Evolutionary conservation across 108 stramenopile species (phyloP).

Genomic region (Ochromonas danica): DNA sequence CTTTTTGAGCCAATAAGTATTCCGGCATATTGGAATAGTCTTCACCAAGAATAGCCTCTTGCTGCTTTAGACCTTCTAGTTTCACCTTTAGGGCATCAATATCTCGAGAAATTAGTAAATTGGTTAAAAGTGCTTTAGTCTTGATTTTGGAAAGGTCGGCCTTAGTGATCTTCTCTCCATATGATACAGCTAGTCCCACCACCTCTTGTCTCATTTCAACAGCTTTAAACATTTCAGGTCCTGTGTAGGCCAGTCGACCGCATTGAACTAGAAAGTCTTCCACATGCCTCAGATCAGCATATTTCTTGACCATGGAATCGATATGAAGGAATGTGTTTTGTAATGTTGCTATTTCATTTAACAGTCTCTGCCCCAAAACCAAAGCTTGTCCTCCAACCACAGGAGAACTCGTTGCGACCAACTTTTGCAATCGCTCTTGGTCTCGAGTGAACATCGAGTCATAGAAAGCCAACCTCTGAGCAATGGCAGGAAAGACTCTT

Average conservation of each 20-base stretch:
- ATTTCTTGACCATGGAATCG: too few relatives aligned
- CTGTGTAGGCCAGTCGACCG: neutral
- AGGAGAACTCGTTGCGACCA: neutral
- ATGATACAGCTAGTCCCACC: too few relatives aligned
- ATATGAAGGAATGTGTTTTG: neutral
- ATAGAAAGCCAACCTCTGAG: neutral
- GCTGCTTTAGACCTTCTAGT: neutral
- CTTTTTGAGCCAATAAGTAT: too few relatives aligned
- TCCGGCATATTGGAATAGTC: too few relatives aligned
- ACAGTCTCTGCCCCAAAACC: neutral
- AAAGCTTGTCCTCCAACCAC: neutral
- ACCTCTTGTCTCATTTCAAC: too few relatives aligned
- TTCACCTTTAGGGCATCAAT: neutral
- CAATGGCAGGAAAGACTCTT: neutral
- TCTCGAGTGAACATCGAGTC: neutral
- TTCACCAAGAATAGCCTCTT: neutral
- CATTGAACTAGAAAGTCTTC: neutral
- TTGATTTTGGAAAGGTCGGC: neutral
- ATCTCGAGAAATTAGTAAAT: neutral
- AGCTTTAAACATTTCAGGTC: neutral
- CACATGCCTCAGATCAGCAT: neutral
- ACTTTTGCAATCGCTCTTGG: neutral
- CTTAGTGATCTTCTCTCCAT: neutral
- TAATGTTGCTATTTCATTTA: neutral
- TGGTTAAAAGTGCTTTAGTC: neutral